Percentiles rank a stretch among this genome's conserved stretches.
phyloP scores from a whole-genome alignment of 1,284 basidiomycete species.

The Ganoderma lingzhi region DNA sequence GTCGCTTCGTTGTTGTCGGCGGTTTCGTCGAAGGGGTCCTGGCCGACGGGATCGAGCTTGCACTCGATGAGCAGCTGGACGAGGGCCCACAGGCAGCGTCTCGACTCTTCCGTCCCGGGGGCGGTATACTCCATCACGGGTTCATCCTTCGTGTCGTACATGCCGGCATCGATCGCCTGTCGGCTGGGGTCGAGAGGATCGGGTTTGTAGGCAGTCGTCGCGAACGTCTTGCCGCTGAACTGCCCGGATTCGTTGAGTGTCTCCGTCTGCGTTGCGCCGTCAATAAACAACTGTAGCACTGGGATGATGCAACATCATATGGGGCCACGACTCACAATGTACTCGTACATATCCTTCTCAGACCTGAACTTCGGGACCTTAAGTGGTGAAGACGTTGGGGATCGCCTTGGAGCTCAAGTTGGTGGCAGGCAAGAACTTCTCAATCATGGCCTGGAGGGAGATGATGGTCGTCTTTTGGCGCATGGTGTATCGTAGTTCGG shows the following conservation, averaged over 20 bases:
- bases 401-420: neutral
- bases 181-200: neutral
- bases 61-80: constrained; percentile 20
- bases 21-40: constrained; percentile 14
- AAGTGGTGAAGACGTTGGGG: neutral
- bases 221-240: neutral
- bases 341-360: constrained; percentile 10
- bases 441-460: constrained; percentile 8
- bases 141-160: neutral
- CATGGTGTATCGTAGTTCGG: neutral
- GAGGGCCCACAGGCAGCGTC: neutral
- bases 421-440: neutral
- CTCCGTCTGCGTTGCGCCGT: constrained; percentile 1
- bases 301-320: too few relatives aligned
- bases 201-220: neutral
- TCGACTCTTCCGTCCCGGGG: too few relatives aligned
- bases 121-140: neutral
- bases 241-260: neutral
- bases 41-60: constrained; percentile 1
- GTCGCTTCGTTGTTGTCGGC: neutral
- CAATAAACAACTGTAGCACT: neutral
- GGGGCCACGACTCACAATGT: neutral
- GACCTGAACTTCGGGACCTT: neutral
- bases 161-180: constrained; percentile 6
- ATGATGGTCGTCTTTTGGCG: neutral